These are phyloP conservation scores for Ambrosiella xylebori DNA, from an alignment of 2,329 filamentous ascomycete genomes.

Conservation along the genomic window DNA sequence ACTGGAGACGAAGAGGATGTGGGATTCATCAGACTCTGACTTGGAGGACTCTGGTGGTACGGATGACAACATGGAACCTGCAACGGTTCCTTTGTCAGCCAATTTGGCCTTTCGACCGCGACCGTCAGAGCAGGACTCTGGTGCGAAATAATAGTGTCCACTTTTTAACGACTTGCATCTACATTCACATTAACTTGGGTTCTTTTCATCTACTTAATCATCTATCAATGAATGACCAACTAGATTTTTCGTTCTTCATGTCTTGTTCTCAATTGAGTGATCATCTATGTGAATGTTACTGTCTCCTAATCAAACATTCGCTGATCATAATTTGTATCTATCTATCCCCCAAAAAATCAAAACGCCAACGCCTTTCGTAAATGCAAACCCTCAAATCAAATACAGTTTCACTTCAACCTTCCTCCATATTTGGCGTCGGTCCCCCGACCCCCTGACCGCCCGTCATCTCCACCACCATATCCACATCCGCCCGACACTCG, in stretches of 20 bases:
- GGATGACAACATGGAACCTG: too few species aligned
- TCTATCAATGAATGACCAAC: not conserved
- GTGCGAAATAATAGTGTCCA: not conserved
- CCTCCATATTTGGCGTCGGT: conserved; percentile 3
- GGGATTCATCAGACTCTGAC: not conserved
- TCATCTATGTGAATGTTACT: too few species aligned
- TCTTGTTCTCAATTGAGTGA: too few species aligned
- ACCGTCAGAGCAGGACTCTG: not conserved
- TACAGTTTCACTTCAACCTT: not conserved
- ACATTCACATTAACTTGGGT: not conserved
- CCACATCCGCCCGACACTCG: conserved; percentile 38
- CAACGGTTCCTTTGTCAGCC: not conserved
- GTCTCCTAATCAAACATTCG: too few species aligned
- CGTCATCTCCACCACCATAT: conserved; percentile 31
- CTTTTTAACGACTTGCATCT: not conserved
- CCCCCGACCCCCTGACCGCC: conserved; percentile 12
- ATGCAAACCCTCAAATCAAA: not conserved
- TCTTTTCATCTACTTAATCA: not conserved
- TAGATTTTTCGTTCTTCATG: too few species aligned
- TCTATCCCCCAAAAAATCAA: not conserved
- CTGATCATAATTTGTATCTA: too few species aligned
- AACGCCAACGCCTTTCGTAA: not conserved
- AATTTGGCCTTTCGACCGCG: not conserved
- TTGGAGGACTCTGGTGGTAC: not conserved
- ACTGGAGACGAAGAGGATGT: not conserved